Base-by-base conservation (phyloP, 2,329 filamentous ascomycete species). In the Sarocladium oryzae region DNA sequence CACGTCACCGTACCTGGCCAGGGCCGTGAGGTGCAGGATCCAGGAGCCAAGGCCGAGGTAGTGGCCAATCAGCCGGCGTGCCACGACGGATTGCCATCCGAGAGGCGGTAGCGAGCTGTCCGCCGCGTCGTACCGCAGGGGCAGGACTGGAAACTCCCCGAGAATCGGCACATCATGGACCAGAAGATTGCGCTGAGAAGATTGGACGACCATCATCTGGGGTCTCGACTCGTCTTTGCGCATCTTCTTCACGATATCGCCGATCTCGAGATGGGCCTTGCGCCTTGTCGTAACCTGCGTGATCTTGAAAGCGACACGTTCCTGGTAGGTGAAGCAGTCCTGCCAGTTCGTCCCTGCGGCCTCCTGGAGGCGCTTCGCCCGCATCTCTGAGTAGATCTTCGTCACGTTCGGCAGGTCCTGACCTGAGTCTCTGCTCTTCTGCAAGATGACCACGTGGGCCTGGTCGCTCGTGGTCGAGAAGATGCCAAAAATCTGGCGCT, bases 11-110 rank as follows among this genome's bases (percentile, higher is more conserved):
- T 97, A 97, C 55, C 89, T 80, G 45, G 93, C 88, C 51, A 99
- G 79, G 43, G 90, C 85, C 23, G 89, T 86, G 16, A 99, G 76
- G 68, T 99, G 91, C 36, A 89, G 72, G 40, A 99, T 81, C 92
- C 93, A 99, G 0, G 88, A 85, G 1, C 90, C 89, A n/a, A 99
- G 79, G 52, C 89, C 89, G 13, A 99, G 79, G 64, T 96, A 99
- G 61, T 96, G 89, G 24, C 85, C 85, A 8, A 97, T 85, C 9
- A 97, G 73, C 23, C 92, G 82, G 60, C 89, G 89, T 2, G 90
- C 89, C 53, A 95, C 84, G 54, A 95, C 91, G 0, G 83, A 77
- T 66, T 97, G 93, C 93, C 93, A 99, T 2, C 90, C 91, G 15
- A 99, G 77, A 0, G 92, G 90, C 9, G 93, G 93, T 4, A 97